These are phyloP conservation scores for Amaranthus cruentus DNA, from an alignment of 148 eudicot species.

Conservation along the genomic window DNA sequence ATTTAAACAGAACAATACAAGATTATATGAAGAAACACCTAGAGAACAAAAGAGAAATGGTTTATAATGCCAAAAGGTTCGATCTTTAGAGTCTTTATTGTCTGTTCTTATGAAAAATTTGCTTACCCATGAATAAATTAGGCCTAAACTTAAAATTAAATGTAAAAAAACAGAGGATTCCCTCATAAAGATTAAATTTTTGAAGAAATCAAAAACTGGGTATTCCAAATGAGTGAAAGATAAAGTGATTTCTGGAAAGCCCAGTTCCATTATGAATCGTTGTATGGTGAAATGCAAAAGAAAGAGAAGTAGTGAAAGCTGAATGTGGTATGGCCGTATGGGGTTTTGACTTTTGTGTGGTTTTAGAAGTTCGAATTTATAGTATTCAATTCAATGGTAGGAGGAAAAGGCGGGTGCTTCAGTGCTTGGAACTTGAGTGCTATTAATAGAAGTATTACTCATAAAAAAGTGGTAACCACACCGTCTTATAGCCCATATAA, in stretches of 20 bases:
- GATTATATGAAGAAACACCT: constrained; percentile 32
- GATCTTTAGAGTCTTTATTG: constrained; percentile 26
- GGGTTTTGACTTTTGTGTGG: too few species aligned
- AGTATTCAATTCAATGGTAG: too few species aligned
- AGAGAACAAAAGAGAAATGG: constrained; percentile 36
- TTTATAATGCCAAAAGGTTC: constrained; percentile 29
- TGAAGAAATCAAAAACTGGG: constrained; percentile 22
- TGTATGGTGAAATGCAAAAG: not conserved
- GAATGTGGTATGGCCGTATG: too few species aligned
- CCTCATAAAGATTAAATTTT: constrained; percentile 28
- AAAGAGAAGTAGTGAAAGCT: not conserved
- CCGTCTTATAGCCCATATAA: too few species aligned
- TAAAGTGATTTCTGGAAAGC: not conserved
- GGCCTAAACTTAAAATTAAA: constrained; percentile 31
- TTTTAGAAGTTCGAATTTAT: too few species aligned
- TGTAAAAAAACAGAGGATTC: constrained; percentile 37
- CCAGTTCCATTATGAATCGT: constrained; percentile 4
- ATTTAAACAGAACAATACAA: constrained; percentile 34
- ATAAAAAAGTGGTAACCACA: too few species aligned
- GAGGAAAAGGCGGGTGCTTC: not conserved
- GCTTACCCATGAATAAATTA: constrained; percentile 36
- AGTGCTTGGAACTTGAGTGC: too few species aligned
- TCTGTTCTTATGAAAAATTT: constrained; percentile 3
- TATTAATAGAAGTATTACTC: too few species aligned
- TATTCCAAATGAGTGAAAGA: not conserved